A percentile compares a stretch with the other conserved stretches of the same genome.
Conservation (phyloP, 2,329 filamentous ascomycete species). For the Aureobasidium sp. region DNA sequence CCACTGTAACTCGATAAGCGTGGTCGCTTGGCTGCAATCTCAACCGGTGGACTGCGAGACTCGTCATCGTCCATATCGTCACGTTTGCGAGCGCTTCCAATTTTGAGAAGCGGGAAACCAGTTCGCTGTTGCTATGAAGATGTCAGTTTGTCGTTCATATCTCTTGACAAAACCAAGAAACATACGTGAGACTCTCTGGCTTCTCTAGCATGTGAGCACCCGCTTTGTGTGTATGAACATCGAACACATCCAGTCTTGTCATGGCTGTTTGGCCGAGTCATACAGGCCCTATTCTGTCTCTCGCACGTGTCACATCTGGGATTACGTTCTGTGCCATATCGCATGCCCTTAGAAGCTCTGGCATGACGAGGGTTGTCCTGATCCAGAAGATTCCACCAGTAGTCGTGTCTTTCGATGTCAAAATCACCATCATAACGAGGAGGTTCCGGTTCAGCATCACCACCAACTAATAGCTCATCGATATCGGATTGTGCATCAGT, state of each 20-base stretch:
- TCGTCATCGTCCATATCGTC: constrained; percentile 5
- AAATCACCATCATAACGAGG: constrained; percentile 8
- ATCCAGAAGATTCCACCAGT: constrained; percentile 10
- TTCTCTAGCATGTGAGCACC: constrained; percentile 8
- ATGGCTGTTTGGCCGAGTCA: constrained; percentile 7
- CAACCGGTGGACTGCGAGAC: background rate
- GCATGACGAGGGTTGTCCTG: constrained; percentile 3
- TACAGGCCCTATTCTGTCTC: constrained; percentile 4
- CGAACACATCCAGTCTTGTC: constrained; percentile 12
- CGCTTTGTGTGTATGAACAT: constrained; percentile 8
- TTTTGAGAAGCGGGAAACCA: background rate
- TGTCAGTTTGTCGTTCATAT: background rate
- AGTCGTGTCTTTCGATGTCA: constrained; percentile 10
- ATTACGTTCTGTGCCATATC: constrained; percentile 1
- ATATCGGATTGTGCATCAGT: constrained; percentile 6
- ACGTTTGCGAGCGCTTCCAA: background rate
- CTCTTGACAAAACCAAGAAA: background rate
- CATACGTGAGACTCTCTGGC: constrained; percentile 9
- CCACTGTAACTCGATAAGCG: constrained; percentile 3
- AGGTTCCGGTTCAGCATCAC: constrained; percentile 7
- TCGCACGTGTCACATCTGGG: constrained; percentile 8
- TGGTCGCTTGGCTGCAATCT: constrained; percentile 2
- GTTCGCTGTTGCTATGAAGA: constrained; percentile 3
- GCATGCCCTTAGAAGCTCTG: constrained; percentile 10
- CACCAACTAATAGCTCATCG: background rate